A percentile compares a stretch with the other conserved stretches of the same genome.
Evolutionary conservation across 495 filamentous ascomycete genomes (phyloP).

Genomic region (Niebla homalea): DNA sequence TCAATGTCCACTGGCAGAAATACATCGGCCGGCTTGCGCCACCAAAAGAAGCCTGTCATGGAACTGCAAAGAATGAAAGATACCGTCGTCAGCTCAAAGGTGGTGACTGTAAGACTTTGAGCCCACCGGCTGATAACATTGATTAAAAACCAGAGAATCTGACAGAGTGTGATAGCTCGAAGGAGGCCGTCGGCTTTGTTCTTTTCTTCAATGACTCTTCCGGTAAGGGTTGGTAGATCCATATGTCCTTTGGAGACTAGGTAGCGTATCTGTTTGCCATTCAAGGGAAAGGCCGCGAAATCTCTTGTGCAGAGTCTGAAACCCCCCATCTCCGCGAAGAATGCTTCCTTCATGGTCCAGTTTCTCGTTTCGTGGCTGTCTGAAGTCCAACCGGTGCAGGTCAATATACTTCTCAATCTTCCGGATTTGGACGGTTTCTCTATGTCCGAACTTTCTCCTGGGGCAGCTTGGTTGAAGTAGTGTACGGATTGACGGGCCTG

Average conservation of each 20-base stretch:
- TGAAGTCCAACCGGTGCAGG: too few relatives aligned
- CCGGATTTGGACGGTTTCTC: too few relatives aligned
- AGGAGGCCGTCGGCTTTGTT: constrained; percentile 21
- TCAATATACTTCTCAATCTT: too few relatives aligned
- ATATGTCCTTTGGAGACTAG: constrained; percentile 15
- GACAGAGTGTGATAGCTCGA: constrained; percentile 15
- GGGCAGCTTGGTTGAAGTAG: not conserved
- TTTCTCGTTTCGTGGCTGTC: not conserved
- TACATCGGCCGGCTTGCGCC: constrained; percentile 20
- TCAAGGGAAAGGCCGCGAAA: constrained; percentile 18
- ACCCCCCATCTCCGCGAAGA: constrained; percentile 27
- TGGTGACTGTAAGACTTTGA: constrained; percentile 14
- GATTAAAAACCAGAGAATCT: constrained; percentile 20
- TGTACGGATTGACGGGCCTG: constrained; percentile 10
- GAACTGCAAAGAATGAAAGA: constrained; percentile 17
- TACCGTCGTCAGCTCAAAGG: constrained; percentile 18
- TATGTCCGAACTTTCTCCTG: too few relatives aligned
- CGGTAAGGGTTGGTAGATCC: constrained; percentile 6
- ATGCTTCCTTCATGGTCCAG: constrained; percentile 23
- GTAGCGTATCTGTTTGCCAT: constrained; percentile 16
- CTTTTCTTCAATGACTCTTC: constrained; percentile 15
- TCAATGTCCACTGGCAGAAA: not conserved
- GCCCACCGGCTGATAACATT: constrained; percentile 11
- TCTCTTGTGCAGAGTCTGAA: constrained; percentile 15
- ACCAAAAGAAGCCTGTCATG: constrained; percentile 15